Evolutionary conservation across 495 filamentous ascomycete species (phyloP).

Genomic region (Penicillium coprophilum): DNA sequence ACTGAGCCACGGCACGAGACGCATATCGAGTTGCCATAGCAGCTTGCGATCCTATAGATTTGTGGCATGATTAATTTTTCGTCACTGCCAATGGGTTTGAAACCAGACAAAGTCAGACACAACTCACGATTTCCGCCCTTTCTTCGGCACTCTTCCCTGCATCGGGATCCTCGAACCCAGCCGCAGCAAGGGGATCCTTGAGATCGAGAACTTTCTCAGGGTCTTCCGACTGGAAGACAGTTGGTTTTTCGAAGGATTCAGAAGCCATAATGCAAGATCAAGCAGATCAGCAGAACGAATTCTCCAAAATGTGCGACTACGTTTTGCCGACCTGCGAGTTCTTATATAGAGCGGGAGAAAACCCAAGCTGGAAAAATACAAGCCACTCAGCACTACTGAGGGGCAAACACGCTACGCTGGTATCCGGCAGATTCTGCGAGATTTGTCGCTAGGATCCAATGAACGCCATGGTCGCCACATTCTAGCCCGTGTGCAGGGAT

Average conservation of each 20-base stretch:
- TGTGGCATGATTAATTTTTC: slow-evolving; percentile 1
- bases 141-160: slow-evolving; percentile 66
- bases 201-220: slow-evolving; percentile 20
- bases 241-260: slow-evolving; percentile 18
- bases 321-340: neutral
- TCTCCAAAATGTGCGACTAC: neutral
- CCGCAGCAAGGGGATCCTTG: slow-evolving; percentile 14
- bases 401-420: neutral
- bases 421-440: neutral
- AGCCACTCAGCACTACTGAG: neutral
- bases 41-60: slow-evolving; percentile 60
- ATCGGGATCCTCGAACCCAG: slow-evolving; percentile 60
- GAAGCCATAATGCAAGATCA: slow-evolving; percentile 18
- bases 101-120: neutral
- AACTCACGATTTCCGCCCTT: slow-evolving; percentile 61
- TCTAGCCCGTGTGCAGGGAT: neutral
- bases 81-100: neutral
- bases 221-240: slow-evolving; percentile 21
- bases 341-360: neutral
- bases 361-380: neutral
- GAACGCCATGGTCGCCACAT: neutral
- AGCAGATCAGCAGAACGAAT: neutral
- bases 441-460: neutral
- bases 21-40: slow-evolving; percentile 67
- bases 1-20: slow-evolving; percentile 78